Percentiles rank a stretch among this genome's conserved stretches.
These are phyloP conservation scores for Rhododendron mucronatum DNA, from an alignment of 148 eudicot species.

Conservation along the genomic window DNA sequence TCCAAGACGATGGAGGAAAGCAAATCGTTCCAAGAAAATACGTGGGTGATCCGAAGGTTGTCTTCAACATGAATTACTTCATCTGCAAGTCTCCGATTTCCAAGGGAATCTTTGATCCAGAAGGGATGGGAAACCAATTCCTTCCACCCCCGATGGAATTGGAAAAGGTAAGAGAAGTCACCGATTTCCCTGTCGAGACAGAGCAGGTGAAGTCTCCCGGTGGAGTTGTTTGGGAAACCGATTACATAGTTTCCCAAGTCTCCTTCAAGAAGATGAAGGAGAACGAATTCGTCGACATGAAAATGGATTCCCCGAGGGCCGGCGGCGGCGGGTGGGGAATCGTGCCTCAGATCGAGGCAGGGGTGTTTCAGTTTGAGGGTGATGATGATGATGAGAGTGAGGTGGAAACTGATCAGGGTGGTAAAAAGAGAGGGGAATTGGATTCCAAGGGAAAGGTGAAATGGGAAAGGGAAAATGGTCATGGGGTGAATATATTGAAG, in stretches of 20 bases:
- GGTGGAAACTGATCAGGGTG: slow-evolving; percentile 6
- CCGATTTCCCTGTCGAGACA: neutral
- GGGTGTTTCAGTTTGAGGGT: slow-evolving; percentile 39
- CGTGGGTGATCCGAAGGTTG: slow-evolving; percentile 11
- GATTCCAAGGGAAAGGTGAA: slow-evolving; percentile 5
- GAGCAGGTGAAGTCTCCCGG: slow-evolving; percentile 5
- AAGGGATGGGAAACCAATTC: neutral
- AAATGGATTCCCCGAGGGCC: slow-evolving; percentile 80
- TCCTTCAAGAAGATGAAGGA: slow-evolving; percentile 84
- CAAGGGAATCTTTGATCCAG: slow-evolving; percentile 20
- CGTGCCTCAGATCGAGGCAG: slow-evolving; percentile 40
- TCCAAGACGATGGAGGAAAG: slow-evolving; percentile 42
- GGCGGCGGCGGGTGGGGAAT: slow-evolving; percentile 37
- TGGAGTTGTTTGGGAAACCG: neutral
- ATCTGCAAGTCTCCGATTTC: slow-evolving; percentile 20
- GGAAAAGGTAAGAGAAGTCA: slow-evolving; percentile 8
- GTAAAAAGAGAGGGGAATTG: neutral
- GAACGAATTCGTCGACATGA: slow-evolving; percentile 86
- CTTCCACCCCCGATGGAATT: slow-evolving; percentile 37
- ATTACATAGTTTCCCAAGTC: slow-evolving; percentile 53
- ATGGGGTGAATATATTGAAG: slow-evolving; percentile 52
- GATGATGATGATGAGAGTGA: slow-evolving; percentile 3
- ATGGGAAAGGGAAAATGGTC: slow-evolving; percentile 25
- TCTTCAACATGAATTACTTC: slow-evolving; percentile 50
- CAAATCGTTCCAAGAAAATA: slow-evolving; percentile 21